phyloP scores from a whole-genome alignment of 495 filamentous ascomycete genomes.

The Penicillium bialowiezense region DNA sequence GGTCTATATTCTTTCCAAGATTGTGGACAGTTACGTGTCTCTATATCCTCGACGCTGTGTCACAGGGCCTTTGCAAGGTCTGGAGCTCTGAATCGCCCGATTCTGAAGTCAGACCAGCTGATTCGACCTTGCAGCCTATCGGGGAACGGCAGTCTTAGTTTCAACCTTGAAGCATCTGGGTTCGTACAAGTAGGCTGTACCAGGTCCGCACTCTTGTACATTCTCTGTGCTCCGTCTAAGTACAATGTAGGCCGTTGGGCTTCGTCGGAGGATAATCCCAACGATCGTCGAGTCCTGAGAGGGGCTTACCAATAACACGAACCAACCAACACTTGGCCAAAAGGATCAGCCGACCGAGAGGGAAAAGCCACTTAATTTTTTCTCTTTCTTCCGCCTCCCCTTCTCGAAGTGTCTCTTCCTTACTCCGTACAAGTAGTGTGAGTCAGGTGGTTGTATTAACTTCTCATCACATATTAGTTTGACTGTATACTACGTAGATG shows the following conservation, averaged over 20 bases:
- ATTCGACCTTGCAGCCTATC: constrained; percentile 16
- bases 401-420: too few relatives aligned
- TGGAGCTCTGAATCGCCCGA: constrained; percentile 6
- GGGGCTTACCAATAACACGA: not conserved
- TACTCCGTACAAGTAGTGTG: too few relatives aligned
- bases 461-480: constrained; percentile 4
- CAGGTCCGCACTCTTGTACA: too few relatives aligned
- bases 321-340: not conserved
- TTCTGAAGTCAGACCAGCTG: constrained; percentile 14
- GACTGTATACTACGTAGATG: too few relatives aligned
- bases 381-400: too few relatives aligned
- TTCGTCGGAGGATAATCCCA: constrained; percentile 5
- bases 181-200: too few relatives aligned
- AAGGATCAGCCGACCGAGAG: not conserved
- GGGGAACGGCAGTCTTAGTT: constrained; percentile 19
- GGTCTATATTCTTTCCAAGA: too few relatives aligned
- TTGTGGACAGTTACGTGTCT: too few relatives aligned
- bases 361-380: not conserved
- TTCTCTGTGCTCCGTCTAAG: too few relatives aligned
- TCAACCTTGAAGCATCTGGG: constrained; percentile 7
- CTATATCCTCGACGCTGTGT: constrained; percentile 10
- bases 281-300: constrained; percentile 4
- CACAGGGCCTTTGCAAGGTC: constrained; percentile 10
- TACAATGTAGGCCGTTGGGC: not conserved
- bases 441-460: too few relatives aligned